Evolutionary conservation across 352 stramenopile species (phyloP).

Genomic region (Phytopythium helicoides): DNA sequence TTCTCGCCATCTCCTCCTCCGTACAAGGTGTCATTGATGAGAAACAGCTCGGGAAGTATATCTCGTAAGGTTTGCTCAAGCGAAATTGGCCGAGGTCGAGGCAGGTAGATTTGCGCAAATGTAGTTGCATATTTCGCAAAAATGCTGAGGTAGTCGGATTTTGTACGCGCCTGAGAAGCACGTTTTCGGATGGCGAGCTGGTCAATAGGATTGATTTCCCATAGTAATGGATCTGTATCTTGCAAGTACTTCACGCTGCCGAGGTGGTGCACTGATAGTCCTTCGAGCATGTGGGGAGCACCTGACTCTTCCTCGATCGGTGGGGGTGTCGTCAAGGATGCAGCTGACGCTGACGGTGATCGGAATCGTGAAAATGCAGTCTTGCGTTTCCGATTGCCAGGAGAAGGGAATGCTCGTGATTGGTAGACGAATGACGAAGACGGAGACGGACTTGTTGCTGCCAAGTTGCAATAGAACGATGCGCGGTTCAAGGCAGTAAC

Average conservation of each 20-base stretch:
- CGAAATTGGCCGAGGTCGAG: slow-evolving; percentile 62
- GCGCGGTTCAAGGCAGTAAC: slow-evolving; percentile 66
- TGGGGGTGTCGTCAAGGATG: slow-evolving; percentile 13
- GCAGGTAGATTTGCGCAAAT: slow-evolving; percentile 72
- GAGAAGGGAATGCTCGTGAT: slow-evolving; percentile 20
- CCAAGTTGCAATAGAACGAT: slow-evolving; percentile 69
- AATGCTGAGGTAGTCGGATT: slow-evolving; percentile 63
- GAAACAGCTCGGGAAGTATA: slow-evolving; percentile 70
- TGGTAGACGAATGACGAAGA: slow-evolving; percentile 30
- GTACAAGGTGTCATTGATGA: slow-evolving; percentile 81
- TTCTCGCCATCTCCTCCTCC: slow-evolving; percentile 57
- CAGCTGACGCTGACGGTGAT: slow-evolving; percentile 39
- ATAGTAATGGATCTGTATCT: slow-evolving; percentile 78
- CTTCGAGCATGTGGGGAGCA: slow-evolving; percentile 15
- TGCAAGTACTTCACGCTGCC: slow-evolving; percentile 77
- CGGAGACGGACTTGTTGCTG: slow-evolving; percentile 26
- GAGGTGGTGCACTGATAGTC: slow-evolving; percentile 53
- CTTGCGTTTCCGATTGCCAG: slow-evolving; percentile 23
- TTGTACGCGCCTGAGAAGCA: slow-evolving; percentile 43
- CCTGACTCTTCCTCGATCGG: slow-evolving; percentile 25
- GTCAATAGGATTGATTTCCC: slow-evolving; percentile 81
- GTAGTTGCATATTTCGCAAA: slow-evolving; percentile 58
- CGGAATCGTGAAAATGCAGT: slow-evolving; percentile 64
- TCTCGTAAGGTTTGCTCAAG: slow-evolving; percentile 78
- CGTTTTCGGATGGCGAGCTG: slow-evolving; percentile 74